Base-by-base conservation (phyloP, 768 basidiomycete species). In the Flagelloscypha sp. region DNA sequence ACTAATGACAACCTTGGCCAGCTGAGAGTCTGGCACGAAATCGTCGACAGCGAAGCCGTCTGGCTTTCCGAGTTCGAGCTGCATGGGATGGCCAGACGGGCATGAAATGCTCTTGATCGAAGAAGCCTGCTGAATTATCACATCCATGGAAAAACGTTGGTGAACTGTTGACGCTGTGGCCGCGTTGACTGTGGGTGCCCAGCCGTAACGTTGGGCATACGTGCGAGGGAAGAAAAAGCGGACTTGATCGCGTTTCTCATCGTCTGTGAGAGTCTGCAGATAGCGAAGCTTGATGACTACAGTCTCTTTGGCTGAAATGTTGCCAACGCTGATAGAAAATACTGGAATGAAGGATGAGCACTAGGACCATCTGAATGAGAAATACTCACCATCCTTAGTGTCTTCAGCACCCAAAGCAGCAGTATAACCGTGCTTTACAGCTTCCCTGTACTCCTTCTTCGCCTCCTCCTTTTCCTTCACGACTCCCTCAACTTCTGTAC, bases 381-480 rank as follows among this genome's bases (percentile, higher is more conserved):
- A n/a, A 23, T 19, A 38, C 42, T 16, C 15, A 48, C 47, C 36
- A 23, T 38, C 37, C 9, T 10, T n/a, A 18, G 27, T 11, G 16
- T 25, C 27, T n/a, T 13, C n/a, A 20, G 7, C 16, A 16, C 41
- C 34, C 18, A 46, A 16, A 1, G 41, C 38, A 10, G 45, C 42
- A 20, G 40, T 45, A 10, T 44, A 33, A 6, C 45, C 45, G 15
- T 31, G 27, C 2, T 39, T 30, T 0, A 46, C 37, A 8, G 47
- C 47, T 6, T 30, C 16, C 3, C 44, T 22, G 33, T 43, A 46
- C 5, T 39, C 40, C 34, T 37, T 25, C 24, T 35, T 38, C 1
- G 47, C 47, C 35, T 48, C 41, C 18, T 38, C 22, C 27, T 35
- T 49, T 28, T 40, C 48, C 29, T 40, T 7, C 2, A 46, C 37